Evolutionary conservation across 305 asterid species (phyloP), one percentile per base, ranked within the genome.

Genomic region (Euphrasia arctica): DNA sequence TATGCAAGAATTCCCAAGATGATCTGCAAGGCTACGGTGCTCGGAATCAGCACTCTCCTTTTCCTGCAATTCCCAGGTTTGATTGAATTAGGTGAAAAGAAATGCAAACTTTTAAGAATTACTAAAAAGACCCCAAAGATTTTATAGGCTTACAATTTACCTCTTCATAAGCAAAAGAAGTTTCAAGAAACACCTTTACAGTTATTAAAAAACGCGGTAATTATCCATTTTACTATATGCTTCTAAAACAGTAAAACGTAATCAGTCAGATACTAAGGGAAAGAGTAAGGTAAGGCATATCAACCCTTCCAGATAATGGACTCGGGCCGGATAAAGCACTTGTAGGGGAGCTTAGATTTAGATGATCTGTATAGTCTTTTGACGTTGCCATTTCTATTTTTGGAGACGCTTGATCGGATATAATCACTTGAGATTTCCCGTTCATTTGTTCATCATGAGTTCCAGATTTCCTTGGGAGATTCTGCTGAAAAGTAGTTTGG

Each of bases 401-500:
- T 47, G 55, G 76, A 47, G 77, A 70, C 14, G 32, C 13, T 22
- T 25, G 58, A 22, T 54, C 58, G 2, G 58, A 54, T 25, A 8
- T 22, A 63, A 56, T 64, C 66, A 64, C 73, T 31, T 66, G 78
- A 15, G 72, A 65, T 47, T 66, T 55, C 58, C 68, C 76, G 50
- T 56, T 68, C 74, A 49, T 66, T 49, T 67, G 75, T 50, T 64
- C 74, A 54, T 59, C 66, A 29, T 41, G 59, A 39, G 60, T 79
- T 59, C 72, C 79, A n/a, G 14, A 67, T 55, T 67, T 32, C 66
- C 2, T 54, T 9, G 58, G 36, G 13, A 79, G 74, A 10, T 81
- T 72, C 56, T 77, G 85, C 67, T 66, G 82, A 70, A 90, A 83
- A 60, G 89, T 81, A 2, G 77, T 72, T 49, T 83, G 85, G 60